These are phyloP conservation scores for Alternaria triticimaculans DNA, from an alignment of 2,329 filamentous ascomycete genomes.

Conservation along the genomic window DNA sequence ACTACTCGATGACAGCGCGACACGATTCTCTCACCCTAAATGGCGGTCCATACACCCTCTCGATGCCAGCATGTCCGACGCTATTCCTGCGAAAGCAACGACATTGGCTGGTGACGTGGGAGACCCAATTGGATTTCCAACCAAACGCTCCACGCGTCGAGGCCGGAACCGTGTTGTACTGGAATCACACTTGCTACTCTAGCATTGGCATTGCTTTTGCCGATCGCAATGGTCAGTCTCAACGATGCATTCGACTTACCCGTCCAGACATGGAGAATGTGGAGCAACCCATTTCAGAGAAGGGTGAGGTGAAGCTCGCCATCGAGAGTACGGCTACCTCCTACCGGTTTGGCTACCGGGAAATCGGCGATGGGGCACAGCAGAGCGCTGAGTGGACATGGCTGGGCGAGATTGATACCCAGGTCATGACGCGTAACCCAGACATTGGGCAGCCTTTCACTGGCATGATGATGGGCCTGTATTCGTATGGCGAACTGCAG, in stretches of 20 bases:
- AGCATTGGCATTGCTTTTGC: slow-evolving; percentile 49
- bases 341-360: slow-evolving; percentile 37
- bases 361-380: not conserved
- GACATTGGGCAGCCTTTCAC: slow-evolving; percentile 53
- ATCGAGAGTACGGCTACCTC: slow-evolving; percentile 8
- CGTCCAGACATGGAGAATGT: slow-evolving; percentile 16
- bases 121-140: slow-evolving; percentile 55
- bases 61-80: slow-evolving; percentile 58
- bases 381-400: slow-evolving; percentile 13
- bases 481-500: slow-evolving; percentile 53
- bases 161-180: slow-evolving; percentile 62
- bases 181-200: slow-evolving; percentile 58
- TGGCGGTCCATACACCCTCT: slow-evolving; percentile 61
- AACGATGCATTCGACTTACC: slow-evolving; percentile 11
- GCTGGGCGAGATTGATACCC: slow-evolving; percentile 33
- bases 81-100: slow-evolving; percentile 63
- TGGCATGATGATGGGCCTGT: slow-evolving; percentile 57
- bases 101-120: slow-evolving; percentile 52
- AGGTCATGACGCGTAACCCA: slow-evolving; percentile 45
- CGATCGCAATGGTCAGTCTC: not conserved
- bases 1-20: slow-evolving; percentile 56
- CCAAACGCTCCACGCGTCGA: slow-evolving; percentile 55
- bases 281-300: slow-evolving; percentile 16
- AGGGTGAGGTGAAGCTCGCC: slow-evolving; percentile 24
- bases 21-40: slow-evolving; percentile 56